These are phyloP conservation scores for Sonneratia alba DNA, from an alignment of 345 rosid species.

Conservation along the genomic window DNA sequence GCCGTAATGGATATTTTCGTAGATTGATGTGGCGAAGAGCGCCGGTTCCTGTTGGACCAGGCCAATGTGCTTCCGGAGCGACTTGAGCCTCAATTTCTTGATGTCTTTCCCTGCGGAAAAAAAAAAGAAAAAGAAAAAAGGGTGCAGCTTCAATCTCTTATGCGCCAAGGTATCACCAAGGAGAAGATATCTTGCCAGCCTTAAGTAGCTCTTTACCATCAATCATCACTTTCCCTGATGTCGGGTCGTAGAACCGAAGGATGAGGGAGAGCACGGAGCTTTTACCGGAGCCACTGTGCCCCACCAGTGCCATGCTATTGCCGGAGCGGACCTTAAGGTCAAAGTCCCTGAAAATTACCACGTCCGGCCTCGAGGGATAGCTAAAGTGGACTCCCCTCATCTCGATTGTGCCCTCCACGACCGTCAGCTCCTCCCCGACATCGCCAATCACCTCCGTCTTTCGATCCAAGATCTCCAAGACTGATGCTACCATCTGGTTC, in stretches of 20 bases:
- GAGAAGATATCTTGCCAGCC: background rate
- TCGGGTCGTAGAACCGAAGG: slow-evolving; percentile 88
- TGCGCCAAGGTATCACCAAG: background rate
- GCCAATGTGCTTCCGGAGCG: slow-evolving; percentile 67
- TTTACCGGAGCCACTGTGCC: slow-evolving; percentile 97
- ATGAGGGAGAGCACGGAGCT: slow-evolving; percentile 79
- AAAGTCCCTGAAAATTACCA: slow-evolving; percentile 58
- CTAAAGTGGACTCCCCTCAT: slow-evolving; percentile 58
- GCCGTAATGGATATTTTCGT: slow-evolving; percentile 83
- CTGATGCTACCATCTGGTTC: slow-evolving; percentile 89
- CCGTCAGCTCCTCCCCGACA: slow-evolving; percentile 46
- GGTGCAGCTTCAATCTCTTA: background rate
- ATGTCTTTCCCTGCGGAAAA: slow-evolving; percentile 54
- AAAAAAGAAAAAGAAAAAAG: background rate
- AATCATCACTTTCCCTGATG: slow-evolving; percentile 66
- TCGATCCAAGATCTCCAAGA: slow-evolving; percentile 73
- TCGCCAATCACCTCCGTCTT: slow-evolving; percentile 60
- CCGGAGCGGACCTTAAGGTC: slow-evolving; percentile 58
- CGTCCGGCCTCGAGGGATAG: slow-evolving; percentile 88
- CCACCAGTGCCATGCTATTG: slow-evolving; percentile 83
- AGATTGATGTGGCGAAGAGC: slow-evolving; percentile 75
- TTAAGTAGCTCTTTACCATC: slow-evolving; percentile 47
- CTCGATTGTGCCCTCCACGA: slow-evolving; percentile 69
- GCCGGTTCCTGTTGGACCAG: slow-evolving; percentile 95
- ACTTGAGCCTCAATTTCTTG: slow-evolving; percentile 55